These are phyloP conservation scores for Cladorrhinum sp. DNA, from an alignment of 2,329 filamentous ascomycete genomes.

Conservation along the genomic window DNA sequence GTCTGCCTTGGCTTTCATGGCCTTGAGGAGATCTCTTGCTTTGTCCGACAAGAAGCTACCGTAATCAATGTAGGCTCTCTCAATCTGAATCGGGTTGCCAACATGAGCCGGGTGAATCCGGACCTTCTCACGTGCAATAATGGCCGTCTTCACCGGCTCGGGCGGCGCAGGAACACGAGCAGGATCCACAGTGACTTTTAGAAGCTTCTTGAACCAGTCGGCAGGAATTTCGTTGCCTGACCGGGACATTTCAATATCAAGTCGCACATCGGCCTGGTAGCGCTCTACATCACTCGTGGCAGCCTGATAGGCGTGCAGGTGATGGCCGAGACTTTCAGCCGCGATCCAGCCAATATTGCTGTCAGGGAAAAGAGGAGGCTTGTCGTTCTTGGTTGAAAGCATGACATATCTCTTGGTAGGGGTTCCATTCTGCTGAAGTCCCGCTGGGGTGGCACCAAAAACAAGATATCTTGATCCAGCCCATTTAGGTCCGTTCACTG, in stretches of 20 bases:
- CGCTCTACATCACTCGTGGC: constrained; percentile 21
- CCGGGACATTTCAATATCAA: constrained; percentile 25
- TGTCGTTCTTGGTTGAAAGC: constrained; percentile 23
- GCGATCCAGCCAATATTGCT: constrained; percentile 23
- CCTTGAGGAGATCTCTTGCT: constrained; percentile 7
- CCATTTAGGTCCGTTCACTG: constrained; percentile 12
- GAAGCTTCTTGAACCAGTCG: neutral
- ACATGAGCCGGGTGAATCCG: constrained; percentile 23
- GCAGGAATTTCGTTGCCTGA: constrained; percentile 11
- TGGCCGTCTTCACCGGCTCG: constrained; percentile 17
- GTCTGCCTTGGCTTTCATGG: constrained; percentile 10
- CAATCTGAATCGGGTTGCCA: constrained; percentile 9
- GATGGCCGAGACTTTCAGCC: constrained; percentile 26
- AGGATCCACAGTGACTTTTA: constrained; percentile 9
- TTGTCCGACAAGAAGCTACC: constrained; percentile 12
- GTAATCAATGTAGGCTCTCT: constrained; percentile 13
- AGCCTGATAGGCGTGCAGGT: constrained; percentile 22
- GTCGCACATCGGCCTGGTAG: constrained; percentile 23
- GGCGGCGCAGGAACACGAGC: constrained; percentile 10
- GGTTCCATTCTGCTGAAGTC: constrained; percentile 23
- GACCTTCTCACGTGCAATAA: constrained; percentile 19
- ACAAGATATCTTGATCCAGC: constrained; percentile 24
- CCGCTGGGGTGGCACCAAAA: constrained; percentile 20
- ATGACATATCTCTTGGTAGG: constrained; percentile 27
- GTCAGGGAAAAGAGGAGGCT: constrained; percentile 24